These are phyloP conservation scores for Dalbergia oliveri DNA, from an alignment of 306 rosid genomes.

Conservation along the genomic window DNA sequence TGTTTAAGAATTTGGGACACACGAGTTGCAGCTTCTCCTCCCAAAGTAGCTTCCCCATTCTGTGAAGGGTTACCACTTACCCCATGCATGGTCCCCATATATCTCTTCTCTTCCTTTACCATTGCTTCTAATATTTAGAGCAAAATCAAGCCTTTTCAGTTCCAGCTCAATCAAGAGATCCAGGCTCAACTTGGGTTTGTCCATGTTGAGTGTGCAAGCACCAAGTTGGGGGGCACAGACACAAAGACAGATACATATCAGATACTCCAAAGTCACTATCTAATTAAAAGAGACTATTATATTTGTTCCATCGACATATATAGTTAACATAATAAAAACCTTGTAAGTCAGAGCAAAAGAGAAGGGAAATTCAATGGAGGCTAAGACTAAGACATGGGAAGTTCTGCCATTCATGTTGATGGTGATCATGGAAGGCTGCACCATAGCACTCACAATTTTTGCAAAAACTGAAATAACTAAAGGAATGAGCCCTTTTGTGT, in stretches of 20 bases:
- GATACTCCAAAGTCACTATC: not conserved
- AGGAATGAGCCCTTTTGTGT: slow-evolving; percentile 77
- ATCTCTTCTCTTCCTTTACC: slow-evolving; percentile 31
- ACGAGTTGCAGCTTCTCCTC: slow-evolving; percentile 61
- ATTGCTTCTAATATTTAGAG: slow-evolving; percentile 39
- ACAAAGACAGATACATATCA: not conserved
- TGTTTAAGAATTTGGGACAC: slow-evolving; percentile 48
- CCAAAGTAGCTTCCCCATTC: slow-evolving; percentile 51
- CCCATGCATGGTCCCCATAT: slow-evolving; percentile 36
- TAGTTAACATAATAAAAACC: not conserved
- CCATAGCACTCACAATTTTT: slow-evolving; percentile 68
- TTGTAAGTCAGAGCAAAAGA: not conserved
- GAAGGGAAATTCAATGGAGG: slow-evolving; percentile 40
- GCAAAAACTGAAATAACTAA: slow-evolving; percentile 70
- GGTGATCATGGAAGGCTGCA: slow-evolving; percentile 80
- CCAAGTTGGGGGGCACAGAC: slow-evolving; percentile 23
- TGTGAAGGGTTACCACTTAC: slow-evolving; percentile 50
- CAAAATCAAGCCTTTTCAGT: slow-evolving; percentile 19
- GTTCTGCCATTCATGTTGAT: slow-evolving; percentile 59
- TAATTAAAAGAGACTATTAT: slow-evolving; percentile 4
- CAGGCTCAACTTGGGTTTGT: not conserved
- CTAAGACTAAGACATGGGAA: slow-evolving; percentile 45
- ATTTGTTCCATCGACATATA: not conserved
- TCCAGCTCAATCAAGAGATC: slow-evolving; percentile 6
- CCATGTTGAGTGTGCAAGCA: slow-evolving; percentile 28